Conservation (phyloP, 2,329 filamentous ascomycete genomes). For the Seiridium unicorne region DNA sequence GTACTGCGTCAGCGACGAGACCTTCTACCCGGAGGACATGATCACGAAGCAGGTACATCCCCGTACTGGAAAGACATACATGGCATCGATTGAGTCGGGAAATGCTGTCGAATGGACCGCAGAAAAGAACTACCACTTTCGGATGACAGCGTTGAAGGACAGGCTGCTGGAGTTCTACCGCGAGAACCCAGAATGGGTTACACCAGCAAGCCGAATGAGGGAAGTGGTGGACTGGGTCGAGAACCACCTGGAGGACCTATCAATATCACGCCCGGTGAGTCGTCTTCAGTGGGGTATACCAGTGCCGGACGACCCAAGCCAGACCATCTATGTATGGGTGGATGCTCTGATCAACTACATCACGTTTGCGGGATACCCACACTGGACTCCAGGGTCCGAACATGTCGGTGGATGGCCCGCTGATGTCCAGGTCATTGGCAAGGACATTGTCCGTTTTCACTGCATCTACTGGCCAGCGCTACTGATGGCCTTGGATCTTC, state of each 20-base stretch:
- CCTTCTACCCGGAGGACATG: slow-evolving; percentile 80
- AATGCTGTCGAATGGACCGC: slow-evolving; percentile 94
- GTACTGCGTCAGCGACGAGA: slow-evolving; percentile 97
- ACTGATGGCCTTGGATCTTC: slow-evolving; percentile 81
- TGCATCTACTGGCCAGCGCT: slow-evolving; percentile 98
- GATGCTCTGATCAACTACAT: slow-evolving; percentile 95
- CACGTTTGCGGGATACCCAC: slow-evolving; percentile 81
- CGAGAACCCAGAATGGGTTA: slow-evolving; percentile 74
- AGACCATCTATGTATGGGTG: slow-evolving; percentile 98
- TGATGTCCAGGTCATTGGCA: slow-evolving; percentile 89
- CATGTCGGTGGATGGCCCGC: slow-evolving; percentile 76
- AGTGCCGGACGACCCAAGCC: slow-evolving; percentile 78
- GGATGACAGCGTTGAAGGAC: slow-evolving; percentile 79
- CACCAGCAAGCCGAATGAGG: slow-evolving; percentile 70
- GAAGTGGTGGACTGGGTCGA: slow-evolving; percentile 76
- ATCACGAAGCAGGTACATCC: slow-evolving; percentile 76
- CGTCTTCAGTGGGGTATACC: slow-evolving; percentile 84
- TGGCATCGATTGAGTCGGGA: slow-evolving; percentile 82
- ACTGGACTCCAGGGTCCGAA: slow-evolving; percentile 65
- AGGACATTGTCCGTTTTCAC: slow-evolving; percentile 95
- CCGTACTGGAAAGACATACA: slow-evolving; percentile 77
- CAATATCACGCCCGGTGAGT: slow-evolving; percentile 77
- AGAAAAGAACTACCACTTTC: slow-evolving; percentile 94
- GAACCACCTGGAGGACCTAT: slow-evolving; percentile 80
- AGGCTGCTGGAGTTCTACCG: slow-evolving; percentile 76